Evolutionary conservation across 2,329 filamentous ascomycete genomes (phyloP).

Genomic region (Fusarium camptoceras): DNA sequence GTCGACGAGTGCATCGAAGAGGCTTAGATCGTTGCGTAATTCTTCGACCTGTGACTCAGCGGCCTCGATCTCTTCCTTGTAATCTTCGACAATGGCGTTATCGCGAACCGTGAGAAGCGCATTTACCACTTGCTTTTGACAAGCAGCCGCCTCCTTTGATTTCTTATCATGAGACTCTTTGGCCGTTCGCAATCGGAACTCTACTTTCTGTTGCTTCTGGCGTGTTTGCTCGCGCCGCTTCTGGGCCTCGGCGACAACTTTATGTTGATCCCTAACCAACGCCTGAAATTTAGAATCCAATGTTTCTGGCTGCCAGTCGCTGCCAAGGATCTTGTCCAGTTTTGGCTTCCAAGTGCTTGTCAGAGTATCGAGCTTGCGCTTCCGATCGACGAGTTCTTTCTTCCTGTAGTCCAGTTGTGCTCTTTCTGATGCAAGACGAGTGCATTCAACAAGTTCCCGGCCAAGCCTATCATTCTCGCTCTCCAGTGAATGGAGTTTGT

Average conservation of each 20-base stretch:
- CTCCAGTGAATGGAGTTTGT: conserved; percentile 76
- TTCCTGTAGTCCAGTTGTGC: conserved; percentile 86
- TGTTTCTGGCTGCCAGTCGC: conserved; percentile 74
- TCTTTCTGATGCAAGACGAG: conserved; percentile 81
- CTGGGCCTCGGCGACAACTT: conserved; percentile 72
- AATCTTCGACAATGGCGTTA: conserved; percentile 64
- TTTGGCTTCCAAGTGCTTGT: conserved; percentile 78
- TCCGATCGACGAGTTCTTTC: conserved; percentile 80
- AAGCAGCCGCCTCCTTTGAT: conserved; percentile 69
- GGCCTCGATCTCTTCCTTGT: conserved; percentile 62
- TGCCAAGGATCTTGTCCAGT: conserved; percentile 72
- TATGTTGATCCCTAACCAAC: conserved; percentile 67
- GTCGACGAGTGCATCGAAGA: conserved; percentile 74
- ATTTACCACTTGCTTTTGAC: conserved; percentile 66
- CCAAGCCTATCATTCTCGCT: conserved; percentile 77
- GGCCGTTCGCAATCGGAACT: conserved; percentile 75
- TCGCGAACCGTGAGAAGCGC: conserved; percentile 61
- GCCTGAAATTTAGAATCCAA: conserved; percentile 79
- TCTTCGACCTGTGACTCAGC: conserved; percentile 69
- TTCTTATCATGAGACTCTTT: conserved; percentile 74
- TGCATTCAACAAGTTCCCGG: conserved; percentile 85
- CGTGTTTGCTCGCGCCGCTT: conserved; percentile 76
- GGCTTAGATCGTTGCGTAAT: conserved; percentile 73
- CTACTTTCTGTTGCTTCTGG: conserved; percentile 80
- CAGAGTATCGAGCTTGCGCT: conserved; percentile 82